phyloP scores from a whole-genome alignment of 805 yeast species.

The Lipomyces mesembrius region DNA sequence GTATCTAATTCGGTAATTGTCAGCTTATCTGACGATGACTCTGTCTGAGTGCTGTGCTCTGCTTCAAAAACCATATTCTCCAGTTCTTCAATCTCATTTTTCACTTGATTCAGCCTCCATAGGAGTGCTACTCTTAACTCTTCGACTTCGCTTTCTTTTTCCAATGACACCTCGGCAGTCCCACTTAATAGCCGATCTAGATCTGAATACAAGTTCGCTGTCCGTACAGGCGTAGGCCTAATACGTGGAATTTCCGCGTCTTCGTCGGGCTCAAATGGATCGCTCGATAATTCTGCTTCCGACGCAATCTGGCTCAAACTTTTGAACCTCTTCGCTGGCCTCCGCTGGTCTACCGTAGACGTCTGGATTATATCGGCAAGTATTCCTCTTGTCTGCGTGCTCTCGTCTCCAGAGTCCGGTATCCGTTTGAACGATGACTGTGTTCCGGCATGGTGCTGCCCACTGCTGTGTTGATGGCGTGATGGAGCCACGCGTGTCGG shows the following conservation, averaged over 20 bases:
- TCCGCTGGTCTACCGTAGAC: not conserved
- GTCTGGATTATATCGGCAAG: not conserved
- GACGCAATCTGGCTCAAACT: constrained; percentile 20
- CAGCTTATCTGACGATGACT: not conserved
- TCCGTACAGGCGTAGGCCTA: not conserved
- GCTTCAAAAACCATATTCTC: not conserved
- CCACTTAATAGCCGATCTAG: constrained; percentile 2
- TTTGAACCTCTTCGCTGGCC: constrained; percentile 18
- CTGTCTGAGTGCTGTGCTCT: not conserved
- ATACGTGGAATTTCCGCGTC: not conserved
- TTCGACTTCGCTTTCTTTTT: constrained; percentile 14
- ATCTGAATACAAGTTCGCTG: not conserved
- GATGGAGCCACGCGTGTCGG: constrained; percentile 6
- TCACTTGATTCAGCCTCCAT: constrained; percentile 7
- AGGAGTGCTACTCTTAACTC: constrained; percentile 13
- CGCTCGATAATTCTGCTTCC: constrained; percentile 5
- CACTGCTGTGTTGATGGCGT: not conserved
- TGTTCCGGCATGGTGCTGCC: not conserved
- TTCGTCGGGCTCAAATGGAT: not conserved
- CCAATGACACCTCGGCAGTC: constrained; percentile 1
- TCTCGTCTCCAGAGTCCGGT: not conserved
- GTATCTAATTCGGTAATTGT: not conserved
- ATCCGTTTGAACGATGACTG: not conserved
- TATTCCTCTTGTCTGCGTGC: not conserved
- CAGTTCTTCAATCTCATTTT: constrained; percentile 8